Evolutionary conservation across 768 basidiomycete genomes (phyloP), one percentile per base, ranked within the genome.

Genomic region (Auricularia cornea): DNA sequence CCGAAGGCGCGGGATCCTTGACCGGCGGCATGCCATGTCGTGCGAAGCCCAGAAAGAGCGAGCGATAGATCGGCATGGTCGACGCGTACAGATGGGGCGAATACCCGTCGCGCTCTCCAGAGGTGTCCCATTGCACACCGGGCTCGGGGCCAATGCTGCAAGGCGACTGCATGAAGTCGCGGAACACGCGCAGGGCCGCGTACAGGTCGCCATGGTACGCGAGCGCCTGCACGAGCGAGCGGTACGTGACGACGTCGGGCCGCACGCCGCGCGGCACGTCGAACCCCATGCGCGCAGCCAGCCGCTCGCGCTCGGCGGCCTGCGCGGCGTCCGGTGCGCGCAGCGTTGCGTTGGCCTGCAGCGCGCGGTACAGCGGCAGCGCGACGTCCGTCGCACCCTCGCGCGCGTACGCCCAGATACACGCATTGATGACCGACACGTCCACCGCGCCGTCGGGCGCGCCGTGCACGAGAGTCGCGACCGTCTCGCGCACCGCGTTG

Each of bases 31-130:
- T 63, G 29, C 82, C 89, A 67, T 89, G 84, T 12, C 81, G 82
- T 6, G 79, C 76, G 71, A 92, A 94, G 1, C 89, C 91, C 20
- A 88, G 79, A 69, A 94, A 92, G 44, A 94, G 71, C 20, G 83
- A 83, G 26, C 89, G 84, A 71, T 87, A 94, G 33, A 84, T 77
- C 26, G 81, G 73, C 57, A 83, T 70, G 1, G 78, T 82, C 2
- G 83, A 83, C 29, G 70, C 72, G 62, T 79, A 81, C 8, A 69
- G 69, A 10, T 33, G 48, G 3, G 61, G 64, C 23, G 51, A 10
- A 57, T 26, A 20, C 23, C 48, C 57, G 29, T 12, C 14, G 23
- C 29, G 23, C 14, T 59, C 31, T 23, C 16, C 60, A 57, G 29
- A 29, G n/a, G 51, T 20, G 48, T 62, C 62, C 35, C 35, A 38